Conservation (phyloP, 2,329 filamentous ascomycete species). For the Exserohilum turcica region DNA sequence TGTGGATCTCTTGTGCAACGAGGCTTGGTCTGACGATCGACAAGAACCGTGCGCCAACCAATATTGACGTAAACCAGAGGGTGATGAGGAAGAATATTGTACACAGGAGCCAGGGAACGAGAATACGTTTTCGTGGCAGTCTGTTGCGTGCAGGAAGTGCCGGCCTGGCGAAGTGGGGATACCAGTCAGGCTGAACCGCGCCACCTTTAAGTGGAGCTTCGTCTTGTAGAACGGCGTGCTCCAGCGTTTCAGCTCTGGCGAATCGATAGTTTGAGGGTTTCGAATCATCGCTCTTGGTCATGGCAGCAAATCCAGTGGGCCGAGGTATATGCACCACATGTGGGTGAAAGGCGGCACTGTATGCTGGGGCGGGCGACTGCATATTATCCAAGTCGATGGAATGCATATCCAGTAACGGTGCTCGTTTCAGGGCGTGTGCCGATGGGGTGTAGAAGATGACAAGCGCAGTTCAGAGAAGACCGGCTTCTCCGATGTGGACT, state of each 20-base stretch:
- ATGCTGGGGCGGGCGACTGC: slow-evolving; percentile 32
- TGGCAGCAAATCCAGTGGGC: background rate
- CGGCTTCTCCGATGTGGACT: background rate
- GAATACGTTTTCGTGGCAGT: slow-evolving; percentile 14
- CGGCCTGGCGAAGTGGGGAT: slow-evolving; percentile 16
- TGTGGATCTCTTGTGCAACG: slow-evolving; percentile 20
- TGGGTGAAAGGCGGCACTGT: slow-evolving; percentile 22
- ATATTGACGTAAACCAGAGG: slow-evolving; percentile 30
- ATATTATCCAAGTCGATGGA: slow-evolving; percentile 12
- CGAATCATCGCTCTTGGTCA: background rate
- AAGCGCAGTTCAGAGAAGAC: background rate
- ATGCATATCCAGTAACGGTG: slow-evolving; percentile 21
- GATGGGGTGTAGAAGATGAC: background rate
- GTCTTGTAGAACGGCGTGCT: background rate
- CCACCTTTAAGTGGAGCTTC: background rate
- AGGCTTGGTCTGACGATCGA: slow-evolving; percentile 17
- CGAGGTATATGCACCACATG: slow-evolving; percentile 2
- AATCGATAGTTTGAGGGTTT: slow-evolving; percentile 7
- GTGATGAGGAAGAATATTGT: slow-evolving; percentile 30
- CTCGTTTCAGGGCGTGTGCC: slow-evolving; percentile 7
- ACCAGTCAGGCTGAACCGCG: slow-evolving; percentile 14
- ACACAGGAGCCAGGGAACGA: slow-evolving; percentile 34
- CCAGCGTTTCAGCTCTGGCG: background rate
- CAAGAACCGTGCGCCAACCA: slow-evolving; percentile 25
- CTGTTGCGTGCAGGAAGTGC: slow-evolving; percentile 3